A percentile compares a stretch with the other conserved stretches of the same genome.
These are phyloP conservation scores for Entomophthora muscae DNA, from an alignment of 371 early-diverging fungal species.

Conservation along the genomic window DNA sequence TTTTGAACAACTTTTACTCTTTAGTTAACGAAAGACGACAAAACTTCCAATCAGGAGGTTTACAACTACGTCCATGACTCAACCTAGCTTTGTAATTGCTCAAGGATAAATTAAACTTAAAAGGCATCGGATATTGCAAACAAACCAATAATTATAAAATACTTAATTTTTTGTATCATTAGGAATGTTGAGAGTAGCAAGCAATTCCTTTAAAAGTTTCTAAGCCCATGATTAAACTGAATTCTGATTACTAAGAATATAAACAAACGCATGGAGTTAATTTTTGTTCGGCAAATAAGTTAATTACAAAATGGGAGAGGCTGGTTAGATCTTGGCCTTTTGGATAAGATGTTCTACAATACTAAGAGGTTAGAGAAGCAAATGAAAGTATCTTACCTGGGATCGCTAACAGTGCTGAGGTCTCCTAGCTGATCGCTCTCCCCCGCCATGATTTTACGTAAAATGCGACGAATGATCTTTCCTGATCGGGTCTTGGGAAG, in stretches of 20 bases:
- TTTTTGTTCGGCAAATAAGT: neutral
- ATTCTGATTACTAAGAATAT: neutral
- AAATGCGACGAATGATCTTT: constrained; percentile 88
- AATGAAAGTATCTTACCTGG: constrained; percentile 13
- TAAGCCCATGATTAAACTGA: neutral
- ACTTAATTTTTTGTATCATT: too few relatives aligned
- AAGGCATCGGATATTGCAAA: too few relatives aligned
- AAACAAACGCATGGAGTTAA: neutral
- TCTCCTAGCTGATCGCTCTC: constrained; percentile 79
- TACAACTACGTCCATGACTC: too few relatives aligned
- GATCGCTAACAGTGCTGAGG: constrained; percentile 77
- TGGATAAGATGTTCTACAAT: neutral
- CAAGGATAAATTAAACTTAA: too few relatives aligned
- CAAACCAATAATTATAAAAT: too few relatives aligned
- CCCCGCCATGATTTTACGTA: constrained; percentile 78
- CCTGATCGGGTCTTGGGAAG: constrained; percentile 98
- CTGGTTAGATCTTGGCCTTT: neutral
- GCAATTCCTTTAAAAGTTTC: neutral
- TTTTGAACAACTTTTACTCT: too few relatives aligned
- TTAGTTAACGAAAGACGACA: too few relatives aligned
- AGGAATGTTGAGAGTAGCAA: too few relatives aligned
- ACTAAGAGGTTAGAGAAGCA: neutral
- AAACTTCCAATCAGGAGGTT: too few relatives aligned
- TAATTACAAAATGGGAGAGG: neutral
- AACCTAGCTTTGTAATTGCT: too few relatives aligned